Percentiles rank a stretch among this genome's conserved stretches.
phyloP scores from a whole-genome alignment of 495 filamentous ascomycete species.

The Penicillium roqueforti region DNA sequence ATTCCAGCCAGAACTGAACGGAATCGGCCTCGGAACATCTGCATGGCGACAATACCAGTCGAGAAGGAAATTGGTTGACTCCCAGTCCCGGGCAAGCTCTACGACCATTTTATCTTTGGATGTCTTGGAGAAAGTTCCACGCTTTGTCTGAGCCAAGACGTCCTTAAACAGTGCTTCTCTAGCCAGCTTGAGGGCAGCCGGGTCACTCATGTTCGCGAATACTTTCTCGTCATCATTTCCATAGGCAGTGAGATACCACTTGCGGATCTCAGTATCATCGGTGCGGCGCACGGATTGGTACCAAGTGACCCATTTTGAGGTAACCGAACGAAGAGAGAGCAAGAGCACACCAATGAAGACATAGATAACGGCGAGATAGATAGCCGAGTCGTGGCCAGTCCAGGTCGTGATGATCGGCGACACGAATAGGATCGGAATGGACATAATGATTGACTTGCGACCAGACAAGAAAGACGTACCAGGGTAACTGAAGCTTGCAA shows the following conservation, averaged over 20 bases:
- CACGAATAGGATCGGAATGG: constrained; percentile 47
- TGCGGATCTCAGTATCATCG: constrained; percentile 45
- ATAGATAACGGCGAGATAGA: constrained; percentile 48
- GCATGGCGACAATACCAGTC: constrained; percentile 56
- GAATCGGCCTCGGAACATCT: constrained; percentile 47
- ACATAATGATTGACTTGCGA: constrained; percentile 40
- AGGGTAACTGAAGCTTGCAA: constrained; percentile 56
- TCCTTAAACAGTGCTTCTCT: constrained; percentile 44
- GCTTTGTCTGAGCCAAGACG: constrained; percentile 41
- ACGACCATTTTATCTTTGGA: constrained; percentile 44
- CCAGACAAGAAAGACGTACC: constrained; percentile 50
- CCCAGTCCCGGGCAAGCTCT: constrained; percentile 49
- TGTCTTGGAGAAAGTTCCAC: constrained; percentile 38
- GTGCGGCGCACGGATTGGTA: constrained; percentile 44
- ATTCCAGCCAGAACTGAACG: constrained; percentile 61
- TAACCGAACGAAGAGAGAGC: constrained; percentile 41
- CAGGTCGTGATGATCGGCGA: constrained; percentile 46
- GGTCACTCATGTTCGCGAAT: constrained; percentile 39
- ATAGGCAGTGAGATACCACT: constrained; percentile 43
- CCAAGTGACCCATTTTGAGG: constrained; percentile 52
- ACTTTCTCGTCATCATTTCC: constrained; percentile 34
- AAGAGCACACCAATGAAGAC: constrained; percentile 42
- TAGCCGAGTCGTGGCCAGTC: constrained; percentile 41
- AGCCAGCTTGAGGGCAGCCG: constrained; percentile 43
- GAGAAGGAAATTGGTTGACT: constrained; percentile 55